These are phyloP conservation scores for Crithidia bombi DNA, from an alignment of 208 protist species.

Conservation along the genomic window DNA sequence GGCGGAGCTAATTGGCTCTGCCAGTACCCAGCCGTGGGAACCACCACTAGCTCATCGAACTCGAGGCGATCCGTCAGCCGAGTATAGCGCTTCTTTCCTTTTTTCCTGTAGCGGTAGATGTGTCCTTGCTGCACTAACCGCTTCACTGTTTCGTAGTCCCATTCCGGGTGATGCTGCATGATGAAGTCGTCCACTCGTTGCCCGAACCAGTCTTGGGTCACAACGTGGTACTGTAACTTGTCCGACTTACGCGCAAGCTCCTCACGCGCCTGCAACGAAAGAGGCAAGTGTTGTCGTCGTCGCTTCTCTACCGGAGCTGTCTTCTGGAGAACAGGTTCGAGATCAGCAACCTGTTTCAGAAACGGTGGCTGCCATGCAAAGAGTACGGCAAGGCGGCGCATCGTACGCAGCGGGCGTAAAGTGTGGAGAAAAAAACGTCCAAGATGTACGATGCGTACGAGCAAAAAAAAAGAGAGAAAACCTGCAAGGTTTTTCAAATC, in stretches of 20 bases:
- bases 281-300: slow-evolving; percentile 56
- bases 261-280: slow-evolving; percentile 79
- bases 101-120: slow-evolving; percentile 89
- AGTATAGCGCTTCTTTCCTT: slow-evolving; percentile 87
- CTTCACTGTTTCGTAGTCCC: slow-evolving; percentile 83
- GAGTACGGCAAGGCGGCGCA: slow-evolving; percentile 28
- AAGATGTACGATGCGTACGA: too few species aligned
- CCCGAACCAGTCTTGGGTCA: slow-evolving; percentile 89
- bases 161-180: slow-evolving; percentile 84
- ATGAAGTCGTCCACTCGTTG: slow-evolving; percentile 88
- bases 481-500: too few species aligned
- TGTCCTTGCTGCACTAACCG: slow-evolving; percentile 85
- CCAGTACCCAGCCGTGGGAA: slow-evolving; percentile 75
- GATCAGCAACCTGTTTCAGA: slow-evolving; percentile 46
- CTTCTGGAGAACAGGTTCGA: slow-evolving; percentile 21
- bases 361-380: slow-evolving; percentile 48
- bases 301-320: slow-evolving; percentile 49
- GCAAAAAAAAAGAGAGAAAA: too few species aligned
- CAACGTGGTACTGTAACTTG: slow-evolving; percentile 83
- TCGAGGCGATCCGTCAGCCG: slow-evolving; percentile 85
- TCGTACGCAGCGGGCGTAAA: too few species aligned
- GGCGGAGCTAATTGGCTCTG: slow-evolving; percentile 61
- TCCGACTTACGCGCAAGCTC: slow-evolving; percentile 54
- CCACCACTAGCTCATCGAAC: slow-evolving; percentile 90
- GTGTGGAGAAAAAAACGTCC: too few species aligned